Conservation (phyloP, 176 grass and related monocot genomes). For the Oryza coarctata region DNA sequence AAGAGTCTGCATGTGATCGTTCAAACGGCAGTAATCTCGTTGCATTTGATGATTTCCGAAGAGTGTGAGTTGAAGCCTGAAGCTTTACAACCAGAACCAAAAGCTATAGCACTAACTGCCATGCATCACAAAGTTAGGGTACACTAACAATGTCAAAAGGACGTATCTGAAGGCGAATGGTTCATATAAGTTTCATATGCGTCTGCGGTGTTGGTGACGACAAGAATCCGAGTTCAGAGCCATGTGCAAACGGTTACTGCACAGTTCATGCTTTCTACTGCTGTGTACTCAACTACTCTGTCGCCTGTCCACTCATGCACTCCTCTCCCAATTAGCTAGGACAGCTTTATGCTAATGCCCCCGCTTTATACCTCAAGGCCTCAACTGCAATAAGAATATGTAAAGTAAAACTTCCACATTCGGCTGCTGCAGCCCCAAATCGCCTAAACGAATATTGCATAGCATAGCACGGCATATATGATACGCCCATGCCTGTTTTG, state of each 20-base stretch:
- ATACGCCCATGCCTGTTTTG: not conserved
- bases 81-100: not conserved
- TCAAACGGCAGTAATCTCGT: not conserved
- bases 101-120: not conserved
- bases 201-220: not conserved
- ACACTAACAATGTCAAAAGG: not conserved
- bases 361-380: constrained; percentile 24
- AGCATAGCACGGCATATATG: not conserved
- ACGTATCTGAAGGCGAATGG: not conserved
- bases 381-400: constrained; percentile 16
- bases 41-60: not conserved
- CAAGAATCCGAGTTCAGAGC: not conserved
- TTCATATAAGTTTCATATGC: not conserved
- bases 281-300: not conserved
- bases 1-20: not conserved
- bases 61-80: not conserved
- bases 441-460: not conserved
- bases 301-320: not conserved
- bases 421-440: not conserved
- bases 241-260: not conserved
- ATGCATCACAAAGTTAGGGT: not conserved
- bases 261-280: not conserved
- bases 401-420: constrained; percentile 22
- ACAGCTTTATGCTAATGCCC: not conserved
- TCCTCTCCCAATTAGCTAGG: not conserved